A percentile compares a stretch with the other conserved stretches of the same genome.
Evolutionary conservation across 371 early-diverging fungal genomes (phyloP).

Genomic region (Lichtheimia ornata): DNA sequence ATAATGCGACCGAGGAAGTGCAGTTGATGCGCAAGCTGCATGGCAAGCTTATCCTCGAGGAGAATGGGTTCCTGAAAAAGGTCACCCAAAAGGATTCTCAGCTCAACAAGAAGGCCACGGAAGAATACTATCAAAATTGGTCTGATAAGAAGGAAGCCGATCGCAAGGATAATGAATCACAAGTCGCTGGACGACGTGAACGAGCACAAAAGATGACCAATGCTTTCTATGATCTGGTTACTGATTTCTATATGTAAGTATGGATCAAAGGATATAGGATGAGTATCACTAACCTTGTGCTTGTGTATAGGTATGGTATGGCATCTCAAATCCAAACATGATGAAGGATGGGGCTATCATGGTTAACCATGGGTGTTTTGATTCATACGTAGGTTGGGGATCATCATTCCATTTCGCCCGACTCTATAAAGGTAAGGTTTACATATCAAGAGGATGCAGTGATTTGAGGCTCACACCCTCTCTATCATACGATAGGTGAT

Average conservation of each 20-base stretch:
- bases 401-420: slow-evolving; percentile 79
- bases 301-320: no score
- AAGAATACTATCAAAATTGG: slow-evolving; percentile 44
- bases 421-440: slow-evolving; percentile 36
- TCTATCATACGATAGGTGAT: slow-evolving; percentile 39
- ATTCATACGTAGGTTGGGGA: slow-evolving; percentile 64
- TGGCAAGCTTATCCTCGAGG: slow-evolving; percentile 36
- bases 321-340: no score
- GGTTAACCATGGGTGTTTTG: no score
- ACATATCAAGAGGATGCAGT: background rate
- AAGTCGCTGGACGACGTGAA: slow-evolving; percentile 41
- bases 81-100: slow-evolving; percentile 52
- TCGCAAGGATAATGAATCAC: slow-evolving; percentile 24
- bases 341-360: no score
- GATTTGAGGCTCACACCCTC: background rate
- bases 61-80: slow-evolving; percentile 40
- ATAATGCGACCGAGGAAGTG: slow-evolving; percentile 30
- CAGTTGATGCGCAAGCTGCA: slow-evolving; percentile 40
- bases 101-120: slow-evolving; percentile 46
- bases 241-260: slow-evolving; percentile 69
- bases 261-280: background rate
- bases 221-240: slow-evolving; percentile 65
- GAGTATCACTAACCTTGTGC: background rate
- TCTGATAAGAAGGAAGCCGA: slow-evolving; percentile 27
- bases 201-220: slow-evolving; percentile 63